Base-by-base conservation (phyloP, 371 early-diverging fungal species). In the Apophysomyces variabilis region DNA sequence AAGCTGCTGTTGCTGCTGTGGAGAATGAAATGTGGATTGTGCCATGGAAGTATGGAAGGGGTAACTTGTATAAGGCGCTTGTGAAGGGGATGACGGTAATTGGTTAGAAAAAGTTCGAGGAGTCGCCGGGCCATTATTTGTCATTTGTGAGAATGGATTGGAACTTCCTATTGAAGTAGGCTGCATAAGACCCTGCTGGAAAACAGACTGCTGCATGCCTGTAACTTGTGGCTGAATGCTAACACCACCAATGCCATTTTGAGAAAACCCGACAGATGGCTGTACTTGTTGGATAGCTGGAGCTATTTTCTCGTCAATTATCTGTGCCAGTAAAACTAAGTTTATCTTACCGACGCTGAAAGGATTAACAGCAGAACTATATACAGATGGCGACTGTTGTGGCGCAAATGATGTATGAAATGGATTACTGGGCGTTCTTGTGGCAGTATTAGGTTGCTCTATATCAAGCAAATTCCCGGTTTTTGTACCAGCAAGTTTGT, bases 111-210 rank as follows among this genome's bases (percentile, higher is more conserved):
- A 50, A 21, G 54, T 21, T 18, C 54, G 32, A 21, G 54, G 16
- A 9, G 54, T 50, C 21, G 7, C 21, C 16, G 54, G 54, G 5
- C 5, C 54, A 50, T 21, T 50, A 16, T n/a, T 50, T 50, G 54
- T 9, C 69, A 68, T 68, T 61, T 68, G 69, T 14, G 69, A 68
- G 13, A 68, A 68, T 21, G 69, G 69, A 38, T 68, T 68, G 4
- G 68, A 67, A 47, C 54, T 63, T 36, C 62, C 58, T 39, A 62
- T 58, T 35, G 7, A 58, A 26, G 38, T 58, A 36, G 62, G 45
- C 38, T 63, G 64, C 38, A 63, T 63, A 8, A 41, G 60, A 50
- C 54, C 54, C 54, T 50, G 54, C 21, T 50, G 54, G 11, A 44
- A 60, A 16, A 60, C 39, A 38, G 36, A 41, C 14, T 38, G 60